Base-by-base conservation (phyloP, 345 rosid genomes). In the Toxicodendron radicans region DNA sequence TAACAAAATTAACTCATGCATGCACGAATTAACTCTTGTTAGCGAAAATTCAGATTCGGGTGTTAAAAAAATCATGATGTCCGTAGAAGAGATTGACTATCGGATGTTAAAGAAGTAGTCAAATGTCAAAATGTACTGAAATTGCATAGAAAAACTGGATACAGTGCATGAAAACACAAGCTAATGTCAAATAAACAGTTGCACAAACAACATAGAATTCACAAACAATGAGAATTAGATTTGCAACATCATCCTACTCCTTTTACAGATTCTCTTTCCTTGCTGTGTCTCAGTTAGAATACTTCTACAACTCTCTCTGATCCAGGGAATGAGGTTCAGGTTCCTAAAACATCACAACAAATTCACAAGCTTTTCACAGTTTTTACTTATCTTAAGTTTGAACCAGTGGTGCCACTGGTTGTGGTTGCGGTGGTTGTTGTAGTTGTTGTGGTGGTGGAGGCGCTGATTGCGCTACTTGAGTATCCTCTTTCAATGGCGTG, bases 401-500 rank as follows among this genome's bases (percentile, higher is more conserved):
- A 0, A 58, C 41, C 14, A 49, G 62, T 3, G 64, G 68, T 27
- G 30, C 30, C 30, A 27, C 30, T 1, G 30, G 30, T 27, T 27
- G 30, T 70, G 64, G 71, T 57, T 46, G 73, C 1, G 6, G 64
- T 16, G 53, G 68, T 30, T 11, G 57, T 9, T 45, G 73, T 32
- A 49, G 51, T 70, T 61, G 71, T 52, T 35, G 73, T 3, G 66
- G 62, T 54, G 52, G 57, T 12, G 52, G n/a, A 1, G 10, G 64
- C 12, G 53, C 63, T 23, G 12, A 35, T 23, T 58, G 63, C 32
- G 43, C 43, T 38, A 38, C 43, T 38, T 57, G 53, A 68, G 80
- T 70, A 33, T 80, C 89, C 69, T 78, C 83, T 7, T 32, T 75
- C 49, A 75, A 64, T 12, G 87, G 82, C 24, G 69, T 74, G 33